phyloP scores from a whole-genome alignment of 805 yeast species.

The Kuraishia capsulata region DNA sequence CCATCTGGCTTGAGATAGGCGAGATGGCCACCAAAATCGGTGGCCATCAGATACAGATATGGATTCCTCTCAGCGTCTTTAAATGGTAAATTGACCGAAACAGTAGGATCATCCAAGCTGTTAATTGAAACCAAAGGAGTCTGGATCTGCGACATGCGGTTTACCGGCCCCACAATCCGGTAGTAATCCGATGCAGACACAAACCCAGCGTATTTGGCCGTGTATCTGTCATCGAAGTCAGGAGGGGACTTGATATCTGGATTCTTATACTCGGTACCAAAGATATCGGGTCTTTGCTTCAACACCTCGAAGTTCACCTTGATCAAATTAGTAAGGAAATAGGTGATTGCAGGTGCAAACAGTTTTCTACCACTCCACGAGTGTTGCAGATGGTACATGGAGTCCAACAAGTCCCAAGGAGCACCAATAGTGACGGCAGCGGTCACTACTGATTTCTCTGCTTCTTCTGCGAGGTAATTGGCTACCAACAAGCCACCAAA shows the following conservation, averaged over 20 bases:
- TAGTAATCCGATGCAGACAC: slow-evolving; percentile 55
- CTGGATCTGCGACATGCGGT: slow-evolving; percentile 43
- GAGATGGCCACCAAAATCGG: slow-evolving; percentile 68
- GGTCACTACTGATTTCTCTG: slow-evolving; percentile 37
- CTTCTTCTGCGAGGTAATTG: slow-evolving; percentile 66
- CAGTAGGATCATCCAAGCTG: slow-evolving; percentile 62
- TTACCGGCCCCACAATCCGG: slow-evolving; percentile 53
- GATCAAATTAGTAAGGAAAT: slow-evolving; percentile 30
- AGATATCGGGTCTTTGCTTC: slow-evolving; percentile 18
- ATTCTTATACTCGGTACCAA: slow-evolving; percentile 16
- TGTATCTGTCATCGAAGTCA: slow-evolving; percentile 56
- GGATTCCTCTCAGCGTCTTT: slow-evolving; percentile 46
- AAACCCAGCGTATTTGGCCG: slow-evolving; percentile 56
- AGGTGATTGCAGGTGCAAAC: slow-evolving; percentile 31
- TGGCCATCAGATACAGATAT: slow-evolving; percentile 42
- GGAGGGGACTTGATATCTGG: slow-evolving; percentile 30
- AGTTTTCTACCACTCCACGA: slow-evolving; percentile 29
- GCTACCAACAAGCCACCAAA: slow-evolving; percentile 62
- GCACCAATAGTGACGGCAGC: slow-evolving; percentile 55
- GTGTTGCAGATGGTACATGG: slow-evolving; percentile 32
- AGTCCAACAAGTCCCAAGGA: slow-evolving; percentile 66
- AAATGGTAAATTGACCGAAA: slow-evolving; percentile 43
- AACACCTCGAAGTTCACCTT: slow-evolving; percentile 33
- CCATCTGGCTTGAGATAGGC: slow-evolving; percentile 36
- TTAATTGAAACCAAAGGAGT: slow-evolving; percentile 57